These are phyloP conservation scores for Penicillium digitatum DNA, from an alignment of 2,329 filamentous ascomycete genomes.

Conservation along the genomic window DNA sequence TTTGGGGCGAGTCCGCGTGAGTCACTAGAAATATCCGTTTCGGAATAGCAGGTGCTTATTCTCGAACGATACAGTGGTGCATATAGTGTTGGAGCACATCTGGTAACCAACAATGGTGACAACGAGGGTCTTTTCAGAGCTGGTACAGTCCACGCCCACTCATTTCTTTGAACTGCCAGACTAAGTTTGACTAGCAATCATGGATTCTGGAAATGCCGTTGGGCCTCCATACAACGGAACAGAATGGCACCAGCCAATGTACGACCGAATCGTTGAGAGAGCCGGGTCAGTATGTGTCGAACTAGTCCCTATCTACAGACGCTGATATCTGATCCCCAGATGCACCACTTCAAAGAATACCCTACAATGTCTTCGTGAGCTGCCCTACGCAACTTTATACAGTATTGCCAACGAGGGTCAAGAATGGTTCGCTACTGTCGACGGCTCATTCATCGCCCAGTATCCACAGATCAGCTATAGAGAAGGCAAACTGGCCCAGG, in stretches of 20 bases:
- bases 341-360: constrained; percentile 26
- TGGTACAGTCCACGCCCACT: constrained; percentile 14
- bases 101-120: constrained; percentile 29
- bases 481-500: constrained; percentile 57
- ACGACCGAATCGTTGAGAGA: constrained; percentile 28
- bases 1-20: constrained; percentile 38
- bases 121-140: constrained; percentile 32
- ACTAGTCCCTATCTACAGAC: background rate
- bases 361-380: constrained; percentile 29
- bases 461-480: constrained; percentile 54
- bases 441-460: constrained; percentile 54
- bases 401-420: constrained; percentile 24
- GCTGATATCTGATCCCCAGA: constrained; percentile 11
- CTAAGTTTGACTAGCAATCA: constrained; percentile 22
- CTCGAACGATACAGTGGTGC: constrained; percentile 21
- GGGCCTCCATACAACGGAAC: constrained; percentile 34
- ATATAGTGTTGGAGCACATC: constrained; percentile 31
- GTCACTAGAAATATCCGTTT: background rate
- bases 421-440: constrained; percentile 45
- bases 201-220: constrained; percentile 32
- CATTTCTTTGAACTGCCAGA: background rate
- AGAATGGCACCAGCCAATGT: constrained; percentile 35
- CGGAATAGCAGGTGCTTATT: background rate
- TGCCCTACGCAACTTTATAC: constrained; percentile 26
- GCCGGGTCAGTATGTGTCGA: constrained; percentile 17